phyloP scores from a whole-genome alignment of 2,329 filamentous ascomycete species.

The Colletotrichum orchidophilum region DNA sequence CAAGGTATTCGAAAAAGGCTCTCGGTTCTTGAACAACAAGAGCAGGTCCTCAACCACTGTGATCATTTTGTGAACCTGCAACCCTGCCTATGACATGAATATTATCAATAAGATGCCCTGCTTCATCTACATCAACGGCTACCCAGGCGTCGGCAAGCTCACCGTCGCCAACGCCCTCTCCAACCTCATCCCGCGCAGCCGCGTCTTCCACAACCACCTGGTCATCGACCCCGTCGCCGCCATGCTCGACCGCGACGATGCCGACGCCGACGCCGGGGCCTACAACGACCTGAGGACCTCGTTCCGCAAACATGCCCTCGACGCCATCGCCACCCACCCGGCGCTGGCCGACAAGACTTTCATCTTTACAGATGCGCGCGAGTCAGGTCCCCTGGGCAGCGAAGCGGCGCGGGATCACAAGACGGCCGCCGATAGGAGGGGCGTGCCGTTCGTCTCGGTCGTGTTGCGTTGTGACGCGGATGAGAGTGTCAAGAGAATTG shows the following conservation, averaged over 20 bases:
- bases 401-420: constrained; percentile 35
- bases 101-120: constrained; percentile 3
- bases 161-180: constrained; percentile 42
- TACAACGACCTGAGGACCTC: constrained; percentile 37
- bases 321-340: constrained; percentile 23
- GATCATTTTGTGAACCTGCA: not conserved
- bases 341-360: constrained; percentile 28
- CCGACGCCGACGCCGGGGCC: constrained; percentile 32
- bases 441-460: constrained; percentile 40
- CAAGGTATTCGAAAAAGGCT: not conserved
- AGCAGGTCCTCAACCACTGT: not conserved
- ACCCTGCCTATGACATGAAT: not conserved
- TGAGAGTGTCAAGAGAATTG: constrained; percentile 38
- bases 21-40: not conserved
- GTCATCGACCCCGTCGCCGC: constrained; percentile 40
- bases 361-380: constrained; percentile 41
- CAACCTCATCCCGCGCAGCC: constrained; percentile 37
- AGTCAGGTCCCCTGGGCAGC: constrained; percentile 10
- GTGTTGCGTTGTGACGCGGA: constrained; percentile 39
- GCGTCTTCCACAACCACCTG: constrained; percentile 43
- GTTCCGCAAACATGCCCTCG: constrained; percentile 10
- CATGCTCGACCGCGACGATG: constrained; percentile 33
- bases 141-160: constrained; percentile 44
- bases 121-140: constrained; percentile 45
- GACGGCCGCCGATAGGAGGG: constrained; percentile 35